Conservation (phyloP, 225 moss, liverwort and hornwort genomes). For the Neckera pumila region DNA sequence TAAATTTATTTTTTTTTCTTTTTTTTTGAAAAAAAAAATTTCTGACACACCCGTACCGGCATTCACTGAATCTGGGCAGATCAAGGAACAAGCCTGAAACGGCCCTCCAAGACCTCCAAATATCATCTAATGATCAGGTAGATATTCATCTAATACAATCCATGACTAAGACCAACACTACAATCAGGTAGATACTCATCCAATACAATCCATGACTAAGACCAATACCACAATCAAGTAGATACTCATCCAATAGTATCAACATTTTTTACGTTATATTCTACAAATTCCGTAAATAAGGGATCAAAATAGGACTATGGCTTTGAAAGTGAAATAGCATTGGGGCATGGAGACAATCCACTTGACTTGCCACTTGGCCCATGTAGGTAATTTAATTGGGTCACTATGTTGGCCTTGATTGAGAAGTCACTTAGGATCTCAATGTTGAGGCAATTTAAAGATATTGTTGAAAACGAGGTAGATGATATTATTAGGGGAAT, state of each 20-base stretch:
- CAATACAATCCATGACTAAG: no score
- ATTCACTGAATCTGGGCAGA: no score
- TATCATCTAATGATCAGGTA: no score
- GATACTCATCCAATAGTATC: neutral
- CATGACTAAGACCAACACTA: no score
- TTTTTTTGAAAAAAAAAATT: no score
- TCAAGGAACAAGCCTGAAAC: no score
- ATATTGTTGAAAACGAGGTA: neutral
- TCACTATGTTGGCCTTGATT: neutral
- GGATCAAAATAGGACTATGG: neutral
- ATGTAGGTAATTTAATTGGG: rapidly evolving
- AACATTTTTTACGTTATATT: rapidly evolving
- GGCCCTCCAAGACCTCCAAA: no score
- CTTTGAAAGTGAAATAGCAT: neutral
- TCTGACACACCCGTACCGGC: no score
- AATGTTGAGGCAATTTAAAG: neutral
- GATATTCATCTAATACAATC: no score
- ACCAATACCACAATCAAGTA: neutral
- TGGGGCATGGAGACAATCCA: neutral
- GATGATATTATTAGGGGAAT: neutral
- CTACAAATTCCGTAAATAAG: rapidly evolving
- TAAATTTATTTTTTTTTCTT: no score
- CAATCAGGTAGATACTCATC: no score
- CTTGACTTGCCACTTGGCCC: neutral
- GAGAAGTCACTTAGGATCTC: neutral